These are phyloP conservation scores for Annulohypoxylon moriforme DNA, from an alignment of 495 filamentous ascomycete species.

Conservation along the genomic window DNA sequence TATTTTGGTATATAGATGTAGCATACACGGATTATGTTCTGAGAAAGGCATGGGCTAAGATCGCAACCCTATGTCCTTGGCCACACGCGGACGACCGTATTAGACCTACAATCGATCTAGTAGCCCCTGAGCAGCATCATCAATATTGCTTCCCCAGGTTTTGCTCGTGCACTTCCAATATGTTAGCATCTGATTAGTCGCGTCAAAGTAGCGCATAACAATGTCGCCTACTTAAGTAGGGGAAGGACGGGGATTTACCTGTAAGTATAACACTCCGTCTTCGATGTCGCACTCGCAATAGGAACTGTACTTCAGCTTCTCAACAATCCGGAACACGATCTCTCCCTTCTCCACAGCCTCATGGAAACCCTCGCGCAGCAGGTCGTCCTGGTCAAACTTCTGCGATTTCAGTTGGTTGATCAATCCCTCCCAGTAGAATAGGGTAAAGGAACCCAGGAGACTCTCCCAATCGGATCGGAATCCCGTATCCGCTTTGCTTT, in stretches of 20 bases:
- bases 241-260: constrained; percentile 42
- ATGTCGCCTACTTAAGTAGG: neutral
- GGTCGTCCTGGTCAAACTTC: constrained; percentile 61
- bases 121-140: constrained; percentile 18
- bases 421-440: constrained; percentile 56
- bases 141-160: constrained; percentile 34
- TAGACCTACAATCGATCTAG: constrained; percentile 24
- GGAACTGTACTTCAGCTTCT: constrained; percentile 54
- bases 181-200: neutral
- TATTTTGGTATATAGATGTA: neutral
- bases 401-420: constrained; percentile 47
- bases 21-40: neutral
- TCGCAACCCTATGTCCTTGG: neutral
- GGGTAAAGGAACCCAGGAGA: constrained; percentile 50
- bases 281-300: constrained; percentile 58
- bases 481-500: constrained; percentile 34
- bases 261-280: constrained; percentile 57
- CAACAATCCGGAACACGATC: constrained; percentile 59
- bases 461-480: constrained; percentile 58
- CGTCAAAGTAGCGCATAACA: neutral
- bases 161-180: constrained; percentile 30
- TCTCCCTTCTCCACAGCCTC: constrained; percentile 55
- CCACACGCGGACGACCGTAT: neutral
- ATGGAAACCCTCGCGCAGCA: constrained; percentile 59
- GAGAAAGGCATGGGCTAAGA: neutral